Evolutionary conservation across 176 grass and related monocot genomes (phyloP), one percentile per base, ranked within the genome.

Genomic region (Neostapfia colusana): DNA sequence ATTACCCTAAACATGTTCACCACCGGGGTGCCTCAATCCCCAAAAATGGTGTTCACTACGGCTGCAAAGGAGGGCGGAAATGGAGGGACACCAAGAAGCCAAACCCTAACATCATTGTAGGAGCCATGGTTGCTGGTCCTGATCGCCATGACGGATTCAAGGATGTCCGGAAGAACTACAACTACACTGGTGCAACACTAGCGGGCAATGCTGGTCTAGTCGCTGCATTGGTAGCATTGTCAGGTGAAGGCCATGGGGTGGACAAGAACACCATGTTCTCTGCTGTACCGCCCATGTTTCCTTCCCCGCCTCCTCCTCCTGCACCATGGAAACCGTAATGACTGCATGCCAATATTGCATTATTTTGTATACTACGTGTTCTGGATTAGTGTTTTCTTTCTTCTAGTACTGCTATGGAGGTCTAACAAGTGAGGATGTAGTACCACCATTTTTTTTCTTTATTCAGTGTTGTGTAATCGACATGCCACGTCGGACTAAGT

Each of bases 201-300:
- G 94, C 59, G 0, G 91, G 94, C 75, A 97, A 93, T 85, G 94
- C 94, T 24, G 94, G 91, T 76, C 81, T 97, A 53, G 94, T 97
- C 4, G 91, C 94, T 21, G 94, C 94, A 43, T 76, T 97, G 41
- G 79, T 91, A 10, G 78, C 88, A 43, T 81, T 97, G 61, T 97
- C 94, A 0, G 89, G 91, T 25, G 91, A 91, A 72, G 73, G 70
- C 49, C 85, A 48, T 35, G 94, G 89, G 18, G 63, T 97, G 55
- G 94, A 97, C 63, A 97, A 91, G 89, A 97, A 97, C 67, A 76
- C 88, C 0, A 97, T 97, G 83, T 97, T 97, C 71, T 93, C 88
- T 55, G 90, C 90, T 4, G 90, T 97, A n/a, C 93, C 93, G 0
- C 90, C 93, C 8, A 93, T 97, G 94, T 97, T 93, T 60, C 94